Evolutionary conservation across 73 alveolate species (phyloP).

Genomic region (Blepharisma stoltei): DNA sequence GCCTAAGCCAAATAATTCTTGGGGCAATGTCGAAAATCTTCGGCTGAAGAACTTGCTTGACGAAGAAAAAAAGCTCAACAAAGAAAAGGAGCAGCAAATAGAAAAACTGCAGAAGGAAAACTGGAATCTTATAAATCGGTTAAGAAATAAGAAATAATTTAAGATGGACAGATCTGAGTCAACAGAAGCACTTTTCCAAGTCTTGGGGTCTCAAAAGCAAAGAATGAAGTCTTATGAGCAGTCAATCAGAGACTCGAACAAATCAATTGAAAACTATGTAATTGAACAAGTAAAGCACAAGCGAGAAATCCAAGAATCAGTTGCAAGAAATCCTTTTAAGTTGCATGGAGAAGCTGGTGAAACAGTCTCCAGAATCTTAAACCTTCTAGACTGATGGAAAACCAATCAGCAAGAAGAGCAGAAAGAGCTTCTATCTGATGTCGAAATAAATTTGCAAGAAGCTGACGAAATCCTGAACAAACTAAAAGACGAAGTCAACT

Average conservation of each 20-base stretch:
- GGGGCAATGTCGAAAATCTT: constrained; percentile 27
- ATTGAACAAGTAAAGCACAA: background rate
- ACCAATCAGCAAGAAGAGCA: background rate
- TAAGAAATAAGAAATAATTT: constrained; percentile 7
- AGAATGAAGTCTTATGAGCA: background rate
- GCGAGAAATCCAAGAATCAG: background rate
- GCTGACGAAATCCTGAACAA: background rate
- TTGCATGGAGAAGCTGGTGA: background rate
- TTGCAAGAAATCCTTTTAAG: background rate
- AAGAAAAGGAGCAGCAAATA: background rate
- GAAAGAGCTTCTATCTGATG: background rate
- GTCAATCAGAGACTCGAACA: background rate
- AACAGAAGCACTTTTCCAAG: constrained; percentile 10
- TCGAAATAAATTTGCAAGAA: background rate
- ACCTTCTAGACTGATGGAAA: constrained; percentile 26
- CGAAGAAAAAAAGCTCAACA: constrained; percentile 1
- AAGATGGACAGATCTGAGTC: constrained; percentile 16
- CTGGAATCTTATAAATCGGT: constrained; percentile 24
- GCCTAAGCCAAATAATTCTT: background rate
- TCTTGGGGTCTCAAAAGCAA: constrained; percentile 9
- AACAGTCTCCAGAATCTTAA: constrained; percentile 12
- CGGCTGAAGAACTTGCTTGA: constrained; percentile 1
- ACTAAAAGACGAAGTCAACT: background rate
- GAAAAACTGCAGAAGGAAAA: constrained; percentile 28
- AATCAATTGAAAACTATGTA: constrained; percentile 5